Evolutionary conservation across 2,329 filamentous ascomycete genomes (phyloP), one percentile per base, ranked within the genome.

Genomic region (Parafenestella ontariensis): DNA sequence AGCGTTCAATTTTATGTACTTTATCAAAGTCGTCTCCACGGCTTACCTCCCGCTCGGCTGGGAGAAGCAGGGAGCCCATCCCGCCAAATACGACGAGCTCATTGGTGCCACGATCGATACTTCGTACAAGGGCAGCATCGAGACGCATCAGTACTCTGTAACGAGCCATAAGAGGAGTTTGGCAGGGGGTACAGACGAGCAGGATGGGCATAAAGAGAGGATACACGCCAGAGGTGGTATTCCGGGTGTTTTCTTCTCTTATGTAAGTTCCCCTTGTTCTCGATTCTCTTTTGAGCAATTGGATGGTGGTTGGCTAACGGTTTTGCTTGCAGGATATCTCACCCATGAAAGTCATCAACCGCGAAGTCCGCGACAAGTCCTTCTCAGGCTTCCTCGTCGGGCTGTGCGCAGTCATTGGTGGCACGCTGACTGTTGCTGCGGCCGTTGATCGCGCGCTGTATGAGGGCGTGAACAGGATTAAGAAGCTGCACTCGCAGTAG

Each of bases 271-370:
- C 9, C n/a, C 18, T n/a, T 11, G 8, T 15, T 34, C 11, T n/a
- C 9, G 4, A 36, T 15, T 24, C 21, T 5, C 33, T 17, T 7
- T n/a, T 36, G 9, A 10, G 15, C 37, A 15, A 17, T 41, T 6
- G 1, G 41, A 41, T n/a, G n/a, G n/a, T n/a, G n/a, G n/a, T n/a
- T n/a, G 26, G 51, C 66, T 65, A 58, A 61, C n/a, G n/a, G n/a
- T n/a, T n/a, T 20, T 6, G 13, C n/a, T 23, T 26, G n/a, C 52
- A 93, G 90, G 95, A 99, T 69, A 99, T 99, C 76, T 98, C 94
- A 2, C 95, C 95, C 5, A 99, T 99, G 95, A 99, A 98, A 81
- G 94, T 99, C 57, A 90, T 99, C 78, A 99, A 99, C 81, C 89
- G 93, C 50, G 96, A 99, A 80, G 89, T 91, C 64, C 87, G 91